Base-by-base conservation (phyloP, 2,329 filamentous ascomycete genomes). In the Sporothrix mexicana region DNA sequence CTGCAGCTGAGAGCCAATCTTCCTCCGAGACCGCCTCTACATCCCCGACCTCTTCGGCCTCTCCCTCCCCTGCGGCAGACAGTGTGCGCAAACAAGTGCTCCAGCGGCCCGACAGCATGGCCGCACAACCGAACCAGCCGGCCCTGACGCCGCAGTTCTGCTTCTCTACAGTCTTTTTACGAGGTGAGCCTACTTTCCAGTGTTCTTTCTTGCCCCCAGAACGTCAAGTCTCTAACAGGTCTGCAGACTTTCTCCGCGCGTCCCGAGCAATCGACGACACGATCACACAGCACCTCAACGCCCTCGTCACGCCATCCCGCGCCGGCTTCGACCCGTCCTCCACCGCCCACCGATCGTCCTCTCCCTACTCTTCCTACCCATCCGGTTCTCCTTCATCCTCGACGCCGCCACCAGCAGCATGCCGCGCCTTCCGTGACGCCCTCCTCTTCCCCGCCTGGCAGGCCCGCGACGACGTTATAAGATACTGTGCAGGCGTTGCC, bases 191-290 rank as follows among this genome's bases (percentile, higher is more conserved):
- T 3, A 45, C 20, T 68, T 7, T 25, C 66, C 61, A 36, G 43
- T 47, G 17, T 41, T 51, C 17, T 6, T 8, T 6, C 30, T 36
- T 36, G 5, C 30, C 30, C 7, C 30, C 30, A 36, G 30, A 36
- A 36, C 30, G 10, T 7, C 5, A 3, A 36, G 2, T 15, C n/a
- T 2, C 41, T 66, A n/a, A 69, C 15, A 3, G 12, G 68, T 61
- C 72, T 23, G 76, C 79, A 97, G 96, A 97, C 81, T 99, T 99
- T 81, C 88, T 99, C 25, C 92, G 94, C 53, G 82, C 96, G 76
- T 98, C 95, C 10, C 90, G 96, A 75, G 89, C 92, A 66, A 91
- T 98, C 78, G 96, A 99, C 82, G 96, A 99, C 82, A 94, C 93
- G 61, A 98, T 99, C 79, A 90, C 90, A 0, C 95, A 97, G 79